phyloP scores from a whole-genome alignment of 2,329 filamentous ascomycete genomes.

The Fusarium stilboides region DNA sequence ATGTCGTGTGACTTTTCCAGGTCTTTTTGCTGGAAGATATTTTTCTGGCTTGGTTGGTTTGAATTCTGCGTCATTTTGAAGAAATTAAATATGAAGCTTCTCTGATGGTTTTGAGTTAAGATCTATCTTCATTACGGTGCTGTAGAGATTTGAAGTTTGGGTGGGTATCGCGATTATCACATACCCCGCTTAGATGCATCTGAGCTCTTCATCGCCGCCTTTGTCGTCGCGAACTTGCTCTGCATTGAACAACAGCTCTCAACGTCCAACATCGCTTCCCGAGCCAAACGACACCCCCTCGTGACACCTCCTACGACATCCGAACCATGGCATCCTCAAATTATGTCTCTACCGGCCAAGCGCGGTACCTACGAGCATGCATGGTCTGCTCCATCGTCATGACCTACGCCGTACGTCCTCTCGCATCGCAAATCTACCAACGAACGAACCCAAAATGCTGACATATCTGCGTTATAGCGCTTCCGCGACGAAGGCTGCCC shows the following conservation, averaged over 20 bases:
- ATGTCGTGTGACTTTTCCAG: conserved; percentile 64
- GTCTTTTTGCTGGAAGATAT: conserved; percentile 51
- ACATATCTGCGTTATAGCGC: conserved; percentile 66
- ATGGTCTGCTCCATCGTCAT: conserved; percentile 99
- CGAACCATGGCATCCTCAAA: conserved; percentile 63
- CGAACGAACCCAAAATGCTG: conserved; percentile 17
- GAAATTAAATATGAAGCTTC: not conserved
- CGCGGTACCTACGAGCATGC: conserved; percentile 92
- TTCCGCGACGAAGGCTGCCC: conserved; percentile 92
- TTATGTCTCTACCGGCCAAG: conserved; percentile 81
- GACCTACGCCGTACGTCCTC: conserved; percentile 75
- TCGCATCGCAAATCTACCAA: not conserved
- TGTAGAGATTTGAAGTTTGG: conserved; percentile 16
- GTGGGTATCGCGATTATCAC: conserved; percentile 29
- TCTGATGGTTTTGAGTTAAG: conserved; percentile 4
- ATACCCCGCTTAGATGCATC: conserved; percentile 45
- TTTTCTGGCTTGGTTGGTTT: conserved; percentile 41
- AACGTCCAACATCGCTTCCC: conserved; percentile 2
- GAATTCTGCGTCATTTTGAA: conserved; percentile 45
- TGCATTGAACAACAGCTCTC: conserved; percentile 16
- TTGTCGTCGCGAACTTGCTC: conserved; percentile 27
- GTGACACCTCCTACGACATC: not conserved
- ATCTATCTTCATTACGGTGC: conserved; percentile 23
- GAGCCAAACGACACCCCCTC: not conserved
- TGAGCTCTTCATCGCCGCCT: conserved; percentile 19